These are phyloP conservation scores for Rhynchospora tenuis DNA, from an alignment of 176 grass and related monocot species.

Conservation along the genomic window DNA sequence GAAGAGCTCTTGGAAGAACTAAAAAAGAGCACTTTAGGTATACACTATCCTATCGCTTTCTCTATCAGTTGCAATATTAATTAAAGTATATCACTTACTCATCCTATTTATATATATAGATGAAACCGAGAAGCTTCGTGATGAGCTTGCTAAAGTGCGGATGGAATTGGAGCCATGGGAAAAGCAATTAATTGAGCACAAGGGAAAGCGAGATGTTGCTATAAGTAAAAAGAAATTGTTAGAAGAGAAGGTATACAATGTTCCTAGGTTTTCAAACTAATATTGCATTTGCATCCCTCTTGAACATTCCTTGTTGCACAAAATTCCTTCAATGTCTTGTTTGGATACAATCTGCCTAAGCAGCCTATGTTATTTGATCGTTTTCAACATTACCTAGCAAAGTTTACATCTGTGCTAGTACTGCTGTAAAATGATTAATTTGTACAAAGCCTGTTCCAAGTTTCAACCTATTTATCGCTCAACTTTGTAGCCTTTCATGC, in stretches of 20 bases:
- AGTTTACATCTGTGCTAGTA: neutral
- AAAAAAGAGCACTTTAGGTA: conserved; percentile 69
- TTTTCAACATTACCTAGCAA: neutral
- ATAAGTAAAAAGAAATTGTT: conserved; percentile 67
- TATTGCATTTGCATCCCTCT: neutral
- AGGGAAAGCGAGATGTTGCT: conserved; percentile 87
- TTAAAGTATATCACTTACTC: neutral
- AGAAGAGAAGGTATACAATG: conserved; percentile 64
- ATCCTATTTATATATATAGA: conserved; percentile 27
- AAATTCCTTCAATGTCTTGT: neutral
- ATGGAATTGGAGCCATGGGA: conserved; percentile 93
- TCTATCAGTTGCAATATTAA: neutral
- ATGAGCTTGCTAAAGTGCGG: conserved; percentile 70
- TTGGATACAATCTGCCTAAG: neutral
- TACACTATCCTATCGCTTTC: conserved; percentile 12
- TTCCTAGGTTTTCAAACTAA: neutral
- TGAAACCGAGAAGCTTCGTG: conserved; percentile 68
- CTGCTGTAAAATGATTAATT: neutral
- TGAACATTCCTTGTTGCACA: neutral
- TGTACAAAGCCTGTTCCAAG: neutral
- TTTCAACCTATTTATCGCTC: neutral
- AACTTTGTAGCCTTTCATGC: neutral
- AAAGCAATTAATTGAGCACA: conserved; percentile 91
- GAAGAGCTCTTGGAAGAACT: conserved; percentile 73
- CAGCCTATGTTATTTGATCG: neutral